Base-by-base conservation (phyloP, 768 basidiomycete species). In the Mycena galopus region DNA sequence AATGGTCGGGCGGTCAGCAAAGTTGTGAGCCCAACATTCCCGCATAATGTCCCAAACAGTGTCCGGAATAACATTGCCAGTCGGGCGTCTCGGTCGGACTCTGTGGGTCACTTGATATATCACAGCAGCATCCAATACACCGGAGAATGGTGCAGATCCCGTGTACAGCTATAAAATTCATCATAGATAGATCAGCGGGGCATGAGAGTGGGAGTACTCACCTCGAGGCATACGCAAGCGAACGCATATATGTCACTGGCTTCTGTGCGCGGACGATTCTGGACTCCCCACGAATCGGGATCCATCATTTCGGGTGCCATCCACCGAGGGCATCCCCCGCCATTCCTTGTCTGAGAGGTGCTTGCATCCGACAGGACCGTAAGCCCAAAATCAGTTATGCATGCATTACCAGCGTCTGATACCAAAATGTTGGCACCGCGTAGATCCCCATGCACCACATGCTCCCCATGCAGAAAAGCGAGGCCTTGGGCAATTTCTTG, bases 381-480 rank as follows among this genome's bases (percentile, higher is more conserved):
- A 5, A 77, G 62, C 8, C 76, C 76, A 27, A 77, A 77, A 63
- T 77, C 76, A 2, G 70, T 67, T 12, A 77, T 23, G 25, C 67
- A 71, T 7, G 69, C 67, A 50, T 64, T 57, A 0, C 55, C 67
- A 32, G 32, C 57, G 29, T 69, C 60, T 33, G 68, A 64, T n/a
- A 76, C 70, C n/a, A 76, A 33, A n/a, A 76, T 72, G 35, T 76
- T 76, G 50, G 50, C 50, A 9, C 76, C 76, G 4, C 69, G 66
- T 4, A 77, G 29, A 68, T 77, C 73, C 3, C 76, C 76, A 30
- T 77, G 76, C 2, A 77, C 71, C 10, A 77, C 44, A 1, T 58
- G 57, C 50, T 66, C 65, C 29, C 69, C 57, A 27, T 77, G 76
- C 10, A 77, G 69, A 35, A 70, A 77, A 2, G 65, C 67, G 1